Evolutionary conservation across 495 filamentous ascomycete genomes (phyloP), one percentile per base, ranked within the genome.

Genomic region (Patellaria atrata): DNA sequence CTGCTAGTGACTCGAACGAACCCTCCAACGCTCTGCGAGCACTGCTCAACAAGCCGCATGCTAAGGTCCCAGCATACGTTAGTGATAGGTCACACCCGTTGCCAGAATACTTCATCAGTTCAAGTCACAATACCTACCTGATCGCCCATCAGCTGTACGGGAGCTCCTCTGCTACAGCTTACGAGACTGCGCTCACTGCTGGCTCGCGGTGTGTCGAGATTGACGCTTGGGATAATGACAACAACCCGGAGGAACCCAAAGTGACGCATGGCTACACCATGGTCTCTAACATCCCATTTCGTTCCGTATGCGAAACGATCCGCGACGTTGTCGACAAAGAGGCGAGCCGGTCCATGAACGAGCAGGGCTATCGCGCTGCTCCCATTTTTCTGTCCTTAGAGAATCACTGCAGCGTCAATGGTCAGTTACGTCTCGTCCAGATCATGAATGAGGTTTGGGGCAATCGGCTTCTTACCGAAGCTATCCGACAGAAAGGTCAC

Each of bases 131-230:
- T 30, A 72, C 68, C 0, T 72, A 72, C 39, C 53, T 72, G 29
- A 52, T 63, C 31, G 65, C 62, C 3, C 64, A 70, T 48, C 67
- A 72, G 48, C 58, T 72, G 4, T 58, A 47, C 13, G 67, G 68
- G 6, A 44, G 45, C 16, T 66, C 64, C n/a, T 58, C 52, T 1
- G 58, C 60, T 23, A 38, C 39, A 2, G 62, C 63, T 6, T 72
- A 72, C 39, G 55, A 65, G 36, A 59, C 50, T 3, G 62, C 64
- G 0, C 53, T 71, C 12, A 48, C 45, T 4, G 54, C 64, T 3
- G 67, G 67, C 12, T 62, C 66, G 5, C 44, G 66, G 10, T 71
- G 67, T 38, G 62, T 71, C n/a, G 67, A 71, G 47, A 71, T 71
- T 24, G 66, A 70, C 37, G 67, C 64, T 7, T 71, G 67, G 65